Base-by-base conservation (phyloP, 305 asterid genomes). In the Striga hermonthica region DNA sequence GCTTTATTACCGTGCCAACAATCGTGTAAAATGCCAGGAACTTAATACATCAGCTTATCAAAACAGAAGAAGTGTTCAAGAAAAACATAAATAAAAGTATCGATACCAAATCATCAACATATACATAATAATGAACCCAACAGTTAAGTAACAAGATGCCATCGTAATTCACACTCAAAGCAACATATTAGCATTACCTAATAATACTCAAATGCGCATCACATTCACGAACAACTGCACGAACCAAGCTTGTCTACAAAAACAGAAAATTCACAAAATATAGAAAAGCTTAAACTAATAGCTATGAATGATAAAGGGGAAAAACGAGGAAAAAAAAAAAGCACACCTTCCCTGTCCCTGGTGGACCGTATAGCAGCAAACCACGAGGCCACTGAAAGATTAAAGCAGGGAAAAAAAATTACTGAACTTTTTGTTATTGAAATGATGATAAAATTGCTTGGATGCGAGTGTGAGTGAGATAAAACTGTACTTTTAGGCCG, bases 141-240 rank as follows among this genome's bases (percentile, higher is more conserved):
- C 4, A 40, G 60, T 55, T 67, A 57, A 54, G 10, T 6, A 8
- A 44, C 3, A 10, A 38, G 28, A 10, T 15, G n/a, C 11, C 63
- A 53, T 47, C 10, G 31, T 16, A 62, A 10, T 54, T 57, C 14
- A 41, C 50, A 48, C 15, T 37, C 47, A 39, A 7, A 57, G 10
- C 37, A 50, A 41, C 41, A 66, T n/a, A 57, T 41, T 4, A 13
- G 15, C 62, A 69, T 57, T 82, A 89, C 98, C 98, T 92, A 56
- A 92, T 80, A 48, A 79, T 84, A 47, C 74, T 80, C 78, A 92
- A 83, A 80, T 90, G 84, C 4, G 97, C 95, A 65, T 72, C 85
- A 74, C 89, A 84, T 80, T 92, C 97, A 14, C 83, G 91, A 81
- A 88, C 97, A 62, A 87, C 92, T 12, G 98, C 98, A n/a, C 98